Evolutionary conservation across 2,329 filamentous ascomycete species (phyloP).

Genomic region (Alternaria ventricosa): DNA sequence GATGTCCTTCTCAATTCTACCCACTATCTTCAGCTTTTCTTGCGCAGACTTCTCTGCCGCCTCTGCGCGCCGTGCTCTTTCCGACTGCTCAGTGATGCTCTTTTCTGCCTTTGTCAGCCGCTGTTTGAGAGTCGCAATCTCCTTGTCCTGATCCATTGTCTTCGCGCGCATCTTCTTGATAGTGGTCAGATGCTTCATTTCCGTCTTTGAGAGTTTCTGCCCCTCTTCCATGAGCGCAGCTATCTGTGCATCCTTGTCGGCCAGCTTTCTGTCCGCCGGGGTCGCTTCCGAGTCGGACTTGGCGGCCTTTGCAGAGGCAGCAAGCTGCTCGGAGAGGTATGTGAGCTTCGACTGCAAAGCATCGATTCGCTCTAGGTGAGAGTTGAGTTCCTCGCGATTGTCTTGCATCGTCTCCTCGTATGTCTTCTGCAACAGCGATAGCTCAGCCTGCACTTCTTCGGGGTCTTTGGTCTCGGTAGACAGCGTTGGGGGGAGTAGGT

Average conservation of each 20-base stretch:
- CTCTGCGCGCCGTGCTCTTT: constrained; percentile 68
- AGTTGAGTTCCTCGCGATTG: constrained; percentile 82
- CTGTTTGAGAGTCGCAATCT: constrained; percentile 59
- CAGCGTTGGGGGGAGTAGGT: constrained; percentile 38
- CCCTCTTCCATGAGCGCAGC: constrained; percentile 91
- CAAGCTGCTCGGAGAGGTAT: constrained; percentile 81
- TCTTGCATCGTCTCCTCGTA: constrained; percentile 61
- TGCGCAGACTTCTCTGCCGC: constrained; percentile 62
- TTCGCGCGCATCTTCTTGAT: constrained; percentile 78
- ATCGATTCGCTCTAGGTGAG: constrained; percentile 88
- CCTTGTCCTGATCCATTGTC: constrained; percentile 59
- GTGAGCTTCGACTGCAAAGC: constrained; percentile 89
- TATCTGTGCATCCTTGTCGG: constrained; percentile 90
- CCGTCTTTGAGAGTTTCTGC: constrained; percentile 81
- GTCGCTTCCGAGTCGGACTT: constrained; percentile 52
- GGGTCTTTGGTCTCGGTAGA: constrained; percentile 39
- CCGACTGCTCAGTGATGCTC: constrained; percentile 64
- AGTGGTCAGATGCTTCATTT: constrained; percentile 81
- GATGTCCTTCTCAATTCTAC: constrained; percentile 63
- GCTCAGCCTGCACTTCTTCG: constrained; percentile 51
- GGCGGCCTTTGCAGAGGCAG: constrained; percentile 74
- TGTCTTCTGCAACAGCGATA: constrained; percentile 58
- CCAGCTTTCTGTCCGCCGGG: constrained; percentile 73
- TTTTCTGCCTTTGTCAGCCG: constrained; percentile 72
- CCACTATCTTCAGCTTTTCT: constrained; percentile 61